Evolutionary conservation across 2,329 filamentous ascomycete genomes (phyloP).

Genomic region (Exophiala sp.): DNA sequence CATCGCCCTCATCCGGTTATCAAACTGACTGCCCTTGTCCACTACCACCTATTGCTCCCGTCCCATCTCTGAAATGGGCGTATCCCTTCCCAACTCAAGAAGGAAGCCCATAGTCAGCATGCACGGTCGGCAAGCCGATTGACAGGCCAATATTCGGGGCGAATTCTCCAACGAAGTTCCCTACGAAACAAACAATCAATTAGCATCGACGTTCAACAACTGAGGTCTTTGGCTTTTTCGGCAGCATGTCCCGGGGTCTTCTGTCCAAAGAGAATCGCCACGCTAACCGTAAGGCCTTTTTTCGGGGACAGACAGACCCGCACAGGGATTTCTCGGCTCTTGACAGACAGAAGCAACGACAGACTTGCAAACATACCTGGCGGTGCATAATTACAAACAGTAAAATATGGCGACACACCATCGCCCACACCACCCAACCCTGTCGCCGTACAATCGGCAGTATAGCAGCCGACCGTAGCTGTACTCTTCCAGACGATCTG

Average conservation of each 20-base stretch:
- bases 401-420: conserved; percentile 55
- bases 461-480: conserved; percentile 47
- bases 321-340: no score
- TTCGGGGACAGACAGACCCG: no score
- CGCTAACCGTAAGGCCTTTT: no score
- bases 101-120: conserved; percentile 8
- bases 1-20: no score
- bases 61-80: no score
- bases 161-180: conserved; percentile 17
- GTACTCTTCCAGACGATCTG: conserved; percentile 66
- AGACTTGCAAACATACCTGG: conserved; percentile 55
- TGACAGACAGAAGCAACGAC: background rate
- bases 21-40: no score
- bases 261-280: no score
- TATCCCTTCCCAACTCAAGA: no score
- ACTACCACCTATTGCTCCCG: no score
- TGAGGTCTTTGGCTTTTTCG: no score
- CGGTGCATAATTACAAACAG: conserved; percentile 80
- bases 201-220: background rate
- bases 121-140: conserved; percentile 13
- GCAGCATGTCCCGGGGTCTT: no score
- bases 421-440: conserved; percentile 39
- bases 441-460: conserved; percentile 36
- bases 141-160: conserved; percentile 13
- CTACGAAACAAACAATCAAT: background rate